Conservation (phyloP, 371 early-diverging fungal genomes). For the Smittium mucronatum region DNA sequence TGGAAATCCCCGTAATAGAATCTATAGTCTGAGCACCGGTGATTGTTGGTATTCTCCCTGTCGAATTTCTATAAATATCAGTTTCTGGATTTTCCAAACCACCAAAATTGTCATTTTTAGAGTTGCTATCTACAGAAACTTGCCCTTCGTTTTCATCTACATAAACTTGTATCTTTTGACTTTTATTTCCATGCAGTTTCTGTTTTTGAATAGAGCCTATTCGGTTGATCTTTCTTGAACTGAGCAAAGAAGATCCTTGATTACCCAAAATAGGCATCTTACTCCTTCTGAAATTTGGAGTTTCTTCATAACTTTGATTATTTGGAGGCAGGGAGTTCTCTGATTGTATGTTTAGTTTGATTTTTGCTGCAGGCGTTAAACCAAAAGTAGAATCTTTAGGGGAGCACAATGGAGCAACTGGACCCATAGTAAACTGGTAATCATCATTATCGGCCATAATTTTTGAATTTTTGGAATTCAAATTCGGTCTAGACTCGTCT, state of each 20-base stretch:
- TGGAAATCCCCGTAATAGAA: neutral
- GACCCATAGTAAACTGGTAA: conserved; percentile 36
- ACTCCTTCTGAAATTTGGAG: neutral
- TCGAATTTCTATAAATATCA: neutral
- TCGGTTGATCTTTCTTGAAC: neutral
- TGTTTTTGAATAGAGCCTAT: neutral
- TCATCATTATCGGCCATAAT: conserved; percentile 17
- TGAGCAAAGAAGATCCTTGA: neutral
- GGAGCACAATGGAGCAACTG: conserved; percentile 19
- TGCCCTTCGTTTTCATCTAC: too few relatives aligned
- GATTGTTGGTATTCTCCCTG: conserved; percentile 3
- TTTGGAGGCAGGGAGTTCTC: neutral
- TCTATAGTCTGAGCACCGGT: conserved; percentile 5
- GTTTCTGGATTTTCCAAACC: neutral
- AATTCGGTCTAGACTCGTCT: neutral
- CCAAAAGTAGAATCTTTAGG: conserved; percentile 5
- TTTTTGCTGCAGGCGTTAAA: conserved; percentile 9
- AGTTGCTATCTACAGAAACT: neutral
- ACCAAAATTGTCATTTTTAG: neutral
- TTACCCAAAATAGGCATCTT: neutral
- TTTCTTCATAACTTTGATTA: neutral
- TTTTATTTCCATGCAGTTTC: neutral
- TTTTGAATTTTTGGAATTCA: neutral
- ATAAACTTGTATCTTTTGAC: too few relatives aligned
- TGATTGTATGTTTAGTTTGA: neutral